Percentiles rank a stretch among this genome's conserved stretches.
phyloP scores from a whole-genome alignment of 352 stramenopile species.

The Pythium pyrilobum region DNA sequence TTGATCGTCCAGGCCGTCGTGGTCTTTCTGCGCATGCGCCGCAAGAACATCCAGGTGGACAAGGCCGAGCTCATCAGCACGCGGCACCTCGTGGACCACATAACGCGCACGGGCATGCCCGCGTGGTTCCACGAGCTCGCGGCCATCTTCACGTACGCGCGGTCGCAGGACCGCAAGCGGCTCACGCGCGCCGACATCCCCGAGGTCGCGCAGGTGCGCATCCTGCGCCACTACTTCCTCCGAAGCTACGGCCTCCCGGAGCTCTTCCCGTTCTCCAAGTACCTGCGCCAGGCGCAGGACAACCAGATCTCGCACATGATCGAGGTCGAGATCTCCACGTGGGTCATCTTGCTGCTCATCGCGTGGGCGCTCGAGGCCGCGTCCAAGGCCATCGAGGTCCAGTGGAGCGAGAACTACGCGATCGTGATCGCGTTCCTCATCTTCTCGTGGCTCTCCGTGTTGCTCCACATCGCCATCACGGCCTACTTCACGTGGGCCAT shows the following conservation, averaged over 20 bases:
- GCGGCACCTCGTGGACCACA: slow-evolving; percentile 18
- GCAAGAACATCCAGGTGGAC: slow-evolving; percentile 24
- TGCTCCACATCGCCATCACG: slow-evolving; percentile 14
- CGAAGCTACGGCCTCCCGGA: slow-evolving; percentile 15
- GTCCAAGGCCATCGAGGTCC: background rate
- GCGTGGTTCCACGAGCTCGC: slow-evolving; percentile 2
- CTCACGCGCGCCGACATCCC: slow-evolving; percentile 5
- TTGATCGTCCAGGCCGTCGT: slow-evolving; percentile 26
- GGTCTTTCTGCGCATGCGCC: slow-evolving; percentile 23
- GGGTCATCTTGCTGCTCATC: slow-evolving; percentile 18
- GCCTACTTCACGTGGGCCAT: slow-evolving; percentile 23
- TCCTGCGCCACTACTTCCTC: slow-evolving; percentile 25
- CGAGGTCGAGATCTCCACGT: slow-evolving; percentile 66
- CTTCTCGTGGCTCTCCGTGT: slow-evolving; percentile 16
- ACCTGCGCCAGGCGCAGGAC: slow-evolving; percentile 61
- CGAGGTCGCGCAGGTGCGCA: slow-evolving; percentile 14
- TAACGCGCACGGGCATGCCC: background rate
- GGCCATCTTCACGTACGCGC: background rate
- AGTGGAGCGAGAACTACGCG: background rate
- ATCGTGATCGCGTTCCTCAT: slow-evolving; percentile 16
- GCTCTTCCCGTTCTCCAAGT: slow-evolving; percentile 62
- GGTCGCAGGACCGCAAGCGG: background rate
- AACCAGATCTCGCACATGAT: slow-evolving; percentile 81
- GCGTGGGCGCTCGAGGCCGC: slow-evolving; percentile 9
- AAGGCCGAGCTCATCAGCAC: slow-evolving; percentile 25